Evolutionary conservation across 441 rosid species (phyloP).

Genomic region (Gossypium aridum): DNA sequence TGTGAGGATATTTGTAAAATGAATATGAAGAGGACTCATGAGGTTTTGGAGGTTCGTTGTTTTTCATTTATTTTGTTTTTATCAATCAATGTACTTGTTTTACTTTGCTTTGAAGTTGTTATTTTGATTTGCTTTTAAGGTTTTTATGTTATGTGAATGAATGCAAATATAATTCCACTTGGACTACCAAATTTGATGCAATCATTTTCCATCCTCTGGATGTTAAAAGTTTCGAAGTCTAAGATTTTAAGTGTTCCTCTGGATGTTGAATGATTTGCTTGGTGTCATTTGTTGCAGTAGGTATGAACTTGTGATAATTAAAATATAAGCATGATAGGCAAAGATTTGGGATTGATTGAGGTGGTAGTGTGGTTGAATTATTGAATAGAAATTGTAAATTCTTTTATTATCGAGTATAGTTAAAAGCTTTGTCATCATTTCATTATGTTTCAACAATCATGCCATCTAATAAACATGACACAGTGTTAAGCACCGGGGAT

Average conservation of each 20-base stretch:
- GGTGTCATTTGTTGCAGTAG: neutral
- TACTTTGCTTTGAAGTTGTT: neutral
- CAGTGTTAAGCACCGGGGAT: neutral
- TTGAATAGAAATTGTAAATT: neutral
- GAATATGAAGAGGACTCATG: constrained; percentile 98
- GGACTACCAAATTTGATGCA: neutral
- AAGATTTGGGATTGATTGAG: neutral
- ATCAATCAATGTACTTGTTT: neutral
- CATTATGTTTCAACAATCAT: neutral
- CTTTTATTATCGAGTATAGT: neutral
- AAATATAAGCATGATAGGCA: neutral
- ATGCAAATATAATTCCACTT: neutral
- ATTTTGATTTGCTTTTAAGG: neutral
- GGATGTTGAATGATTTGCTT: constrained; percentile 1
- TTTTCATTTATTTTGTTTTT: neutral
- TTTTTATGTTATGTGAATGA: neutral
- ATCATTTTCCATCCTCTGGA: neutral
- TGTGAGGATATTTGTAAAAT: constrained; percentile 77
- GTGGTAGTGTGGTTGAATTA: neutral
- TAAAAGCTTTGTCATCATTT: neutral
- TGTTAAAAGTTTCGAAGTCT: neutral
- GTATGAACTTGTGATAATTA: neutral
- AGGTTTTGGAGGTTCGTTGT: constrained; percentile 75
- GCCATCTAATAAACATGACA: neutral
- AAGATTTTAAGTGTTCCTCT: neutral